Evolutionary conservation across 228 moss, liverwort and hornwort genomes (phyloP).

Genomic region (Sphagnum fallax): DNA sequence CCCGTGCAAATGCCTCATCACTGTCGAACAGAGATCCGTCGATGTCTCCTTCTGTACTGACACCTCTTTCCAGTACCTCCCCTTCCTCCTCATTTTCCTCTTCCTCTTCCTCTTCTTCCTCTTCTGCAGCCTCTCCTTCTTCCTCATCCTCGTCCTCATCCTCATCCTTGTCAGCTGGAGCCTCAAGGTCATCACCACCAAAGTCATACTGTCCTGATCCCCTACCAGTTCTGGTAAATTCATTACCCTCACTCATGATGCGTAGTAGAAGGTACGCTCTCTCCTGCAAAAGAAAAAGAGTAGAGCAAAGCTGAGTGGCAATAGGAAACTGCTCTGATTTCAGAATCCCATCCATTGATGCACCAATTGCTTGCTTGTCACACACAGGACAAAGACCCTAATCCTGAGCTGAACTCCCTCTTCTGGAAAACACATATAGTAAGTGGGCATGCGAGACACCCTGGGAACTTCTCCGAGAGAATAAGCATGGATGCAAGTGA

Average conservation of each 20-base stretch:
- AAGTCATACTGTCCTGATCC: constrained; percentile 33
- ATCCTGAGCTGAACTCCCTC: no score
- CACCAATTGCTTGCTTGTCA: no score
- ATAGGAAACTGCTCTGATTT: no score
- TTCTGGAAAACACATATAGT: no score
- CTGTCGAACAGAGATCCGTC: constrained; percentile 62
- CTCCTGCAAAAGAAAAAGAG: constrained; percentile 35
- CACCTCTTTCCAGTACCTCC: constrained; percentile 18
- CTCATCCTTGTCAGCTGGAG: no score
- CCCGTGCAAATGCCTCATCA: constrained; percentile 76
- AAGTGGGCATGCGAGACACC: no score
- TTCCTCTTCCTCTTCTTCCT: constrained; percentile 26
- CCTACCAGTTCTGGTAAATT: constrained; percentile 39
- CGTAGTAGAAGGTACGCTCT: constrained; percentile 71
- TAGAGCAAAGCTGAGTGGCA: not conserved
- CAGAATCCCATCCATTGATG: no score
- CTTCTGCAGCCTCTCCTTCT: constrained; percentile 31
- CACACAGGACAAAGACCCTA: no score
- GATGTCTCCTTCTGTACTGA: constrained; percentile 35
- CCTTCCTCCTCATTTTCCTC: constrained; percentile 31
- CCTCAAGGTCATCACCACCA: constrained; percentile 37
- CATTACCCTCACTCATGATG: constrained; percentile 45
- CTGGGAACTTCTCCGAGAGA: no score
- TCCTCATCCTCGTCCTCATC: constrained; percentile 29
- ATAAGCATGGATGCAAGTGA: no score